Conservation (phyloP, 2,329 filamentous ascomycete species). For the Dothidotthia symphoricarpi region DNA sequence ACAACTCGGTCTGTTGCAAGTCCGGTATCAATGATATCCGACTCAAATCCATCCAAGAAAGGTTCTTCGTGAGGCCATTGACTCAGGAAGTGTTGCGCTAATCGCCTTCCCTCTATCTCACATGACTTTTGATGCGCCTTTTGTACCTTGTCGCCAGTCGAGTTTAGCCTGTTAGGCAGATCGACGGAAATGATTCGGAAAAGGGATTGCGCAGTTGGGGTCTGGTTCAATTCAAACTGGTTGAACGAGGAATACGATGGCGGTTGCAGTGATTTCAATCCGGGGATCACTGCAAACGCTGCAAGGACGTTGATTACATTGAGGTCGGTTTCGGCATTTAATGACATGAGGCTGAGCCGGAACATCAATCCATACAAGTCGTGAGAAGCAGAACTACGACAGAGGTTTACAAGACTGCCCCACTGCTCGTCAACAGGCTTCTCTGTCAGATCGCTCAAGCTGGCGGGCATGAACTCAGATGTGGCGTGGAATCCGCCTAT, state of each 20-base stretch:
- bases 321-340: conserved; percentile 39
- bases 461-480: conserved; percentile 3
- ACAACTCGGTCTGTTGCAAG: conserved; percentile 42
- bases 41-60: conserved; percentile 25
- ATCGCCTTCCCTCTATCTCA: conserved; percentile 29
- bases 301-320: conserved; percentile 28
- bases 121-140: conserved; percentile 24
- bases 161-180: conserved; percentile 5
- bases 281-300: conserved; percentile 45
- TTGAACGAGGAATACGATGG: conserved; percentile 31
- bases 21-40: conserved; percentile 36
- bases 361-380: conserved; percentile 45
- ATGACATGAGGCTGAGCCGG: conserved; percentile 44
- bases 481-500: conserved; percentile 15
- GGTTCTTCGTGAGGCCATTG: conserved; percentile 41
- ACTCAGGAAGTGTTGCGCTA: conserved; percentile 41
- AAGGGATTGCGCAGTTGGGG: conserved; percentile 36
- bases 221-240: conserved; percentile 37
- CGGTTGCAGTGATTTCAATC: conserved; percentile 40
- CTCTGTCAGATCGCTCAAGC: conserved; percentile 23
- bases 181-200: conserved; percentile 27
- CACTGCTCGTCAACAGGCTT: conserved; percentile 40
- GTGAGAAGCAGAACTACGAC: conserved; percentile 18
- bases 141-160: conserved; percentile 1
- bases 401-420: conserved; percentile 45